Base-by-base conservation (phyloP, 108 stramenopile species). In the Cyclotella atomus region DNA sequence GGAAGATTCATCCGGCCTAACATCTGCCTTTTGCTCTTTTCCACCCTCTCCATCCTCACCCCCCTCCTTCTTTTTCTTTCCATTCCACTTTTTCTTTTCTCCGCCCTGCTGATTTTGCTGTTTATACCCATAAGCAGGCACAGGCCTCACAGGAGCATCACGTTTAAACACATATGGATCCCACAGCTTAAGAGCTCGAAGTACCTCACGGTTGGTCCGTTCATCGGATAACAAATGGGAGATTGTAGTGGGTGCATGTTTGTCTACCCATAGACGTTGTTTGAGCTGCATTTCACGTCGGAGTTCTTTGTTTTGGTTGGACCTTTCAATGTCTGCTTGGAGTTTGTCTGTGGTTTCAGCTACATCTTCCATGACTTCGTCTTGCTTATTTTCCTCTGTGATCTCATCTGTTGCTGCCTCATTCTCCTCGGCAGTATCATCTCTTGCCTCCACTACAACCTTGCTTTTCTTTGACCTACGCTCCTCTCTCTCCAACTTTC, bases 91-190 rank as follows among this genome's bases (percentile, higher is more conserved):
- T 10, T 17, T 46, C n/a, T 68, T 6, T 20, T 35, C 16, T 35
- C 46, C 46, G 30, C 52, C 25, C 84, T 76, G 75, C 16, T 70
- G 49, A 6, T 71, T 34, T 14, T 28, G 59, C 35, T 60, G 59
- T 35, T 25, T 25, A 65, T 30, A 47, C 15, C 57, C 16, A 56
- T 44, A 63, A 5, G 53, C 65, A 19, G 68, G 52, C 10, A 46
- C 49, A 20, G 91, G 93, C 23, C 87, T 65, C 2, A 63, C 53
- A 24, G 91, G 91, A 54, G 87, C 81, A 27, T 81, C 88, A 57
- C 70, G 67, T 45, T 86, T 81, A 85, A 99, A 99, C 0, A 99
- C 99, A 64, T 95, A 96, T 19, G 87, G 87, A 82, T 97, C 97
- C 99, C 99, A 99, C 12, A 62, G 83, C 65, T 94, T 79, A 30